Conservation (phyloP, 305 asterid genomes). For the Solanum hybrid region DNA sequence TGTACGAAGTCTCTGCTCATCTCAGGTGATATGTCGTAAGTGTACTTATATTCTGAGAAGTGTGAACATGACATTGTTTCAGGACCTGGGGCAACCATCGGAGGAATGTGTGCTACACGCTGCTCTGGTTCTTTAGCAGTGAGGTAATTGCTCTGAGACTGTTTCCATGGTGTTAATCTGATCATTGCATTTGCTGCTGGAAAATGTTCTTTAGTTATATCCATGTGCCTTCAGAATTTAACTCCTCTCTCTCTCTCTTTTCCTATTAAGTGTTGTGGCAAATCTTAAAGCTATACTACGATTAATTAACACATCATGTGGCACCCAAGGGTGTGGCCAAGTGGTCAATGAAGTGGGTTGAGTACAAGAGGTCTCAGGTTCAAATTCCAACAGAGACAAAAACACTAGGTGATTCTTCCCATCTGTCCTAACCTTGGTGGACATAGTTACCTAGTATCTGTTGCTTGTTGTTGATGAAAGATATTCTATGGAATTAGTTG, state of each 20-base stretch:
- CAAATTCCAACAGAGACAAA: background rate
- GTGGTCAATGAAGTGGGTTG: background rate
- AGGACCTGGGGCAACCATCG: slow-evolving; percentile 99
- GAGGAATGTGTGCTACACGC: slow-evolving; percentile 99
- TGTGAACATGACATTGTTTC: slow-evolving; percentile 16
- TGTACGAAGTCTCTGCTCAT: background rate
- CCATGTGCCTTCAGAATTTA: background rate
- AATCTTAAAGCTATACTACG: background rate
- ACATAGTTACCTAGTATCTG: background rate
- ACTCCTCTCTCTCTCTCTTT: background rate
- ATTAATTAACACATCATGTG: background rate
- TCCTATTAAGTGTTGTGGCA: background rate
- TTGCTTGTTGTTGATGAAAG: background rate
- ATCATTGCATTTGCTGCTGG: slow-evolving; percentile 1
- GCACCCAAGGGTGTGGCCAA: background rate
- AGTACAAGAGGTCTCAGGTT: background rate
- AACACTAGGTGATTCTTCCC: background rate
- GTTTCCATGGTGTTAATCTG: background rate
- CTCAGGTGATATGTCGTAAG: background rate
- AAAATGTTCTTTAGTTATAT: background rate
- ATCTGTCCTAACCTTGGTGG: background rate
- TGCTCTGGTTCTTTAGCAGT: slow-evolving; percentile 99
- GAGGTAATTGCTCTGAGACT: slow-evolving; percentile 41
- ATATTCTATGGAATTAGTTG: background rate
- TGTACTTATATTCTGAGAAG: background rate